Evolutionary conservation across 768 basidiomycete genomes (phyloP), one percentile per base, ranked within the genome.

Genomic region (Boletus patriciae): DNA sequence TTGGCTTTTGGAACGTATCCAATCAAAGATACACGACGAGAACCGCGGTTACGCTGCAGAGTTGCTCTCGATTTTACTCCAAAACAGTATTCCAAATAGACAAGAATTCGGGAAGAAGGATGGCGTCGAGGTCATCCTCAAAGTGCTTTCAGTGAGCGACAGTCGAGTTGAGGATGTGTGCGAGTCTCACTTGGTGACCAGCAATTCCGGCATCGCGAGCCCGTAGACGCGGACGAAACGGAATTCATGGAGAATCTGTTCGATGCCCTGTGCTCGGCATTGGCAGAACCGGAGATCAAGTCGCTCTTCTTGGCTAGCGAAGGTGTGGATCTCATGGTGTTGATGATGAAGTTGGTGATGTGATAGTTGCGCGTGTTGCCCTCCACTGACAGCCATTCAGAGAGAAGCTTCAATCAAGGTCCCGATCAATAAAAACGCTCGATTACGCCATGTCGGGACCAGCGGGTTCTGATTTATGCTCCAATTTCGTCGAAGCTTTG

Each of bases 231-330:
- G 9, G 97, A 98, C 59, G 97, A 99, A 74, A 79, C 85, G 6
- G 97, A 99, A 70, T 98, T 94, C 73, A 95, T 98, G 94, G 97
- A 98, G 70, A 98, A 99, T 71, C 66, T 93, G 4, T 98, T 98
- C 67, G 92, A 98, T 68, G 73, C 86, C 0, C 73, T 99, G 23
- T 98, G 97, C 69, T 95, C 94, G 1, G 81, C 87, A 0, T 77
- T 98, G 23, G 83, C 78, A 34, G 94, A 96, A 71, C 78, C 86
- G 15, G 77, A 85, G 46, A 84, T 89, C 69, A 98, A 98, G 73
- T 71, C 80, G 18, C 73, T 85, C 4, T 98, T 99, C 74, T 74
- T 94, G n/a, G 83, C 86, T 11, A 87, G 87, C 19, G 97, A 99
- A 71, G 97, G 97, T 2, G 85, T 94, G 15, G 97, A 99, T 65